These are phyloP conservation scores for Cardiospermum halicacabum DNA, from an alignment of 345 rosid species.

Conservation along the genomic window DNA sequence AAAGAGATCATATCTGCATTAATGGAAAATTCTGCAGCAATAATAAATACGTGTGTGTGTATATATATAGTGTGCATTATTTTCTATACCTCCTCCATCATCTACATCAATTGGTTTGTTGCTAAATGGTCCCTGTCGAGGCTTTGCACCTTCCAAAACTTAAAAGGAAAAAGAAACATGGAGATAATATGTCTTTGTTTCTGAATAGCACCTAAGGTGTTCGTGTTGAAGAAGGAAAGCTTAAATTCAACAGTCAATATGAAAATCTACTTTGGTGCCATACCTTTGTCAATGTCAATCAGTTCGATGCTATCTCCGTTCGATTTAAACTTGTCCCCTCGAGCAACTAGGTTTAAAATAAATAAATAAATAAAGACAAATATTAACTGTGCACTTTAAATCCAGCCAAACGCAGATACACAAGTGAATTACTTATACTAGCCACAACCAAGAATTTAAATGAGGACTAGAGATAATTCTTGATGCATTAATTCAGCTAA, in stretches of 20 bases:
- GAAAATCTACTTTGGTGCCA: not conserved
- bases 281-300: constrained; percentile 17
- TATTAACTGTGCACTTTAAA: not conserved
- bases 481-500: not conserved
- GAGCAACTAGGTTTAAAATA: constrained; percentile 19
- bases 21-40: constrained; percentile 1
- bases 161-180: not conserved
- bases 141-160: constrained; percentile 14
- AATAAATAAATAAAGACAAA: not conserved
- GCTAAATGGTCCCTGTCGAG: constrained; percentile 1
- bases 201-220: not conserved
- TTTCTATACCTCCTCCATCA: constrained; percentile 17
- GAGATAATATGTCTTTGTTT: not conserved
- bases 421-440: not conserved
- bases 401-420: not conserved
- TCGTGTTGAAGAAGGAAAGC: not conserved
- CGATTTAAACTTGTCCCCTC: not conserved
- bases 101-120: constrained; percentile 18
- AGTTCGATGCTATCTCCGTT: constrained; percentile 9
- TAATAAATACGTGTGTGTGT: too few species aligned
- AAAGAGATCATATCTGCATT: not conserved
- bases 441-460: not conserved
- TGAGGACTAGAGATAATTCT: not conserved
- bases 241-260: not conserved
- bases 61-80: not conserved